These are phyloP conservation scores for Lycium barbarum DNA, from an alignment of 257 asterid species.

Conservation along the genomic window DNA sequence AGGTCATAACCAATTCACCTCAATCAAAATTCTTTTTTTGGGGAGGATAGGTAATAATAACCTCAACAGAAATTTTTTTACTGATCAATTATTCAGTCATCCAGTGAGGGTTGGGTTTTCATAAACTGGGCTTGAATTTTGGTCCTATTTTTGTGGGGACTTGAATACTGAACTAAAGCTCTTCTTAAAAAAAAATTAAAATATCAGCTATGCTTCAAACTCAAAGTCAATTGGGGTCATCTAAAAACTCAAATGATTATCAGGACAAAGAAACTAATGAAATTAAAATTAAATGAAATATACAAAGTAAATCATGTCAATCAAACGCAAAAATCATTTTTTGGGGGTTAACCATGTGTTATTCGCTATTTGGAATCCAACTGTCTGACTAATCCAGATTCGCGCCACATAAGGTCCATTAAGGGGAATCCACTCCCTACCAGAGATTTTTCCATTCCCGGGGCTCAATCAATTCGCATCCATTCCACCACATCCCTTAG, in stretches of 20 bases:
- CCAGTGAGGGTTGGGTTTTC: not conserved
- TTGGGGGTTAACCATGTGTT: not conserved
- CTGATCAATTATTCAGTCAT: not conserved
- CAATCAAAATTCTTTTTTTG: not conserved
- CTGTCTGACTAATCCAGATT: not conserved
- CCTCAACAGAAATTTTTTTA: not conserved
- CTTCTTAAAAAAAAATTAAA: not conserved
- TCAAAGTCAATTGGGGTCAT: not conserved
- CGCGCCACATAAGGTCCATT: not conserved
- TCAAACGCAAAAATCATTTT: not conserved
- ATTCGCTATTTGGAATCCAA: not conserved
- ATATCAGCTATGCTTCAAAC: slow-evolving; percentile 1
- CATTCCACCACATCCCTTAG: not conserved
- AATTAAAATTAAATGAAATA: not conserved
- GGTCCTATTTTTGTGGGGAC: not conserved
- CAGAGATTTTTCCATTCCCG: not conserved
- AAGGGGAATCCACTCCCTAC: not conserved
- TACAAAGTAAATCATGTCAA: not conserved
- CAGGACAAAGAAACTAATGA: not conserved
- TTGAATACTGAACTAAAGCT: not conserved
- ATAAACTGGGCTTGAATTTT: not conserved
- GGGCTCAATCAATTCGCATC: not conserved
- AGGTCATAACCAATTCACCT: slow-evolving; percentile 2
- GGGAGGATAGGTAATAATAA: not conserved
- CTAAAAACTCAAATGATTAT: not conserved